Evolutionary conservation across 1,139 yeast species (phyloP).

Genomic region (Sugiyamaella castrensis): DNA sequence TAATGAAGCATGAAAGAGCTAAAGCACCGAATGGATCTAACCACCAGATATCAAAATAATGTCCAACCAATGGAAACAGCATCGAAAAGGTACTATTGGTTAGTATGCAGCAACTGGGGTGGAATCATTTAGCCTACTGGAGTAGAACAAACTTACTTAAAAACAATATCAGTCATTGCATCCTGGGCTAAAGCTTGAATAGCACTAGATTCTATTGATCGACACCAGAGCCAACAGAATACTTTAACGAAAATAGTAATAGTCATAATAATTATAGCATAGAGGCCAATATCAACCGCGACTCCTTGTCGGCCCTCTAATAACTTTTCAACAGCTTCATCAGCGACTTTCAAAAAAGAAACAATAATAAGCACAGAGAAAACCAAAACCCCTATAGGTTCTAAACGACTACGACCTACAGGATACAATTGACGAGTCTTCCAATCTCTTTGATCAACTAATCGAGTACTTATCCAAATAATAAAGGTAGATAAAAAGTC

Average conservation of each 20-base stretch:
- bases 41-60: conserved; percentile 58
- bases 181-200: conserved; percentile 81
- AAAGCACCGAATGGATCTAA: conserved; percentile 73
- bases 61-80: conserved; percentile 64
- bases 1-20: conserved; percentile 57
- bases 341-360: conserved; percentile 71
- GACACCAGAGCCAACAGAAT: conserved; percentile 64
- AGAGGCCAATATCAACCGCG: conserved; percentile 50
- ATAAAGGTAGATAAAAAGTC: conserved; percentile 75
- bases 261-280: conserved; percentile 60
- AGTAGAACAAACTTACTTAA: conserved; percentile 40
- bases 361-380: conserved; percentile 69
- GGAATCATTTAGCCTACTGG: not conserved
- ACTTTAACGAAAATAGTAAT: conserved; percentile 60
- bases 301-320: conserved; percentile 32
- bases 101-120: not conserved
- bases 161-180: conserved; percentile 73
- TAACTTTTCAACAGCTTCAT: conserved; percentile 49
- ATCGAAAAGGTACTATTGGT: conserved; percentile 50
- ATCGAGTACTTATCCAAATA: conserved; percentile 59
- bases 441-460: conserved; percentile 58
- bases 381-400: conserved; percentile 74
- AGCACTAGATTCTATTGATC: conserved; percentile 59
- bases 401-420: conserved; percentile 68
- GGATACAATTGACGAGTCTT: conserved; percentile 49